phyloP scores from a whole-genome alignment of 495 filamentous ascomycete genomes.

The Aspergillus sclerotiicarbonarius region DNA sequence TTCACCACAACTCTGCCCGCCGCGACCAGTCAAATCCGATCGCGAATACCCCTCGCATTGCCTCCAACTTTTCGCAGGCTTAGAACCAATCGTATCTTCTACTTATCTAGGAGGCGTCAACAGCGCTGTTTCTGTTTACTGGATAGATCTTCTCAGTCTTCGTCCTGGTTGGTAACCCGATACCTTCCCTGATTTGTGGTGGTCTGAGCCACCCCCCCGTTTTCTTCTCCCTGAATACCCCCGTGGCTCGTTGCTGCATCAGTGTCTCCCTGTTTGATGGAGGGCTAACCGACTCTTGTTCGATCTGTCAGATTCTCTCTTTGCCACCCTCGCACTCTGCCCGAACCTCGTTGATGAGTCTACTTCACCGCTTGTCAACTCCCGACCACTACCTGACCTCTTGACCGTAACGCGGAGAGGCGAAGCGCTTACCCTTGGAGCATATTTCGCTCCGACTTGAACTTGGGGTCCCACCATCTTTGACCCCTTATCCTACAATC shows the following conservation, averaged over 20 bases:
- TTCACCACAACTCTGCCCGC: constrained; percentile 10
- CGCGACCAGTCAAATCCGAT: constrained; percentile 5
- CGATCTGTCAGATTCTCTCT: not conserved
- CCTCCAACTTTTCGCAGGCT: not conserved
- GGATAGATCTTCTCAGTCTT: constrained; percentile 1
- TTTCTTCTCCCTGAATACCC: not conserved
- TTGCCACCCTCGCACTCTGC: not conserved
- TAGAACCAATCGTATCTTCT: constrained; percentile 5
- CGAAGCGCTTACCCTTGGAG: not conserved
- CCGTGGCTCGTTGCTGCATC: not conserved
- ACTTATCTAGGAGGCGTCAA: not conserved
- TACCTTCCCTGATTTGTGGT: constrained; percentile 1
- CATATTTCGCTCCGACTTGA: not conserved
- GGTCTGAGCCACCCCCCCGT: constrained; percentile 7
- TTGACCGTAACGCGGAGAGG: not conserved
- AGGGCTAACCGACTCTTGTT: not conserved
- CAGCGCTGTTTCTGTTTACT: not conserved
- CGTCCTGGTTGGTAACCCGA: not conserved
- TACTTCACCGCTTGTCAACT: constrained; percentile 1
- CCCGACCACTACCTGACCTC: not conserved
- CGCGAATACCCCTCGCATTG: constrained; percentile 5
- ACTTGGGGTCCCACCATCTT: not conserved
- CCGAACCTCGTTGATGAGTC: constrained; percentile 2
- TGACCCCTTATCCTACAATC: not conserved
- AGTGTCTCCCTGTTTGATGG: not conserved